Percentiles rank a stretch among this genome's conserved stretches.
Conservation (phyloP, 1,284 basidiomycete species). For the Moesziomyces aphidis region DNA sequence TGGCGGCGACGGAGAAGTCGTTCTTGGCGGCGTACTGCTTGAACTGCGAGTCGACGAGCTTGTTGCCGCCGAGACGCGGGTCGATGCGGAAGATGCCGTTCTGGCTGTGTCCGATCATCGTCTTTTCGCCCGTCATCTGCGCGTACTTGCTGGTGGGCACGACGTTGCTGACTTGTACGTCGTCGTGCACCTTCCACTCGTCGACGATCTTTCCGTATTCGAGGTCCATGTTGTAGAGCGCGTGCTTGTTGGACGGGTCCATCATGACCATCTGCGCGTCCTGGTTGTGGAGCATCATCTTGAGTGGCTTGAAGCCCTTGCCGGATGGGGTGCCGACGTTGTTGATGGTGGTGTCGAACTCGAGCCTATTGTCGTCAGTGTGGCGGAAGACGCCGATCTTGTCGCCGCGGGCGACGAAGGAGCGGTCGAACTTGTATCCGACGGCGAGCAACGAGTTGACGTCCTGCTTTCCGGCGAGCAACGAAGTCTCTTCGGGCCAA, state of each 20-base stretch:
- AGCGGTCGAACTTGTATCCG: slow-evolving; percentile 94
- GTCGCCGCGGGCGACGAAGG: slow-evolving; percentile 93
- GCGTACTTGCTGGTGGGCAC: slow-evolving; percentile 95
- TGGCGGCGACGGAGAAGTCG: slow-evolving; percentile 92
- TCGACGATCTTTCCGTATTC: slow-evolving; percentile 97
- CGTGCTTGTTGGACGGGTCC: slow-evolving; percentile 84
- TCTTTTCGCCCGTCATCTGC: slow-evolving; percentile 91
- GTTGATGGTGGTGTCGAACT: slow-evolving; percentile 89
- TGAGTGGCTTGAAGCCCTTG: slow-evolving; percentile 84
- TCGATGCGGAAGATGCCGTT: slow-evolving; percentile 98
- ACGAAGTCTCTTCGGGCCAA: slow-evolving; percentile 45
- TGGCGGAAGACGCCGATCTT: slow-evolving; percentile 98
- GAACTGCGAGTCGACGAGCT: slow-evolving; percentile 93
- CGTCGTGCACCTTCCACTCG: slow-evolving; percentile 96
- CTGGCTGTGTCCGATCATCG: slow-evolving; percentile 89
- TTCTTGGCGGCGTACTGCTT: slow-evolving; percentile 97
- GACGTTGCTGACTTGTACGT: slow-evolving; percentile 86
- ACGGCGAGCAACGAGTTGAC: slow-evolving; percentile 89
- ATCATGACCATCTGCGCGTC: slow-evolving; percentile 95
- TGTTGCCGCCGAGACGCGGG: slow-evolving; percentile 87
- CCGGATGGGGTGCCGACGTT: slow-evolving; percentile 84
- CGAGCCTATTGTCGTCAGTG: slow-evolving; percentile 79
- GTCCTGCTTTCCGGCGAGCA: slow-evolving; percentile 46
- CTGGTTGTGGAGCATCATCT: slow-evolving; percentile 97
- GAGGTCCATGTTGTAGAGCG: slow-evolving; percentile 91